Evolutionary conservation across 306 rosid species (phyloP), one percentile per base, ranked within the genome.

Genomic region (Morella rubra): DNA sequence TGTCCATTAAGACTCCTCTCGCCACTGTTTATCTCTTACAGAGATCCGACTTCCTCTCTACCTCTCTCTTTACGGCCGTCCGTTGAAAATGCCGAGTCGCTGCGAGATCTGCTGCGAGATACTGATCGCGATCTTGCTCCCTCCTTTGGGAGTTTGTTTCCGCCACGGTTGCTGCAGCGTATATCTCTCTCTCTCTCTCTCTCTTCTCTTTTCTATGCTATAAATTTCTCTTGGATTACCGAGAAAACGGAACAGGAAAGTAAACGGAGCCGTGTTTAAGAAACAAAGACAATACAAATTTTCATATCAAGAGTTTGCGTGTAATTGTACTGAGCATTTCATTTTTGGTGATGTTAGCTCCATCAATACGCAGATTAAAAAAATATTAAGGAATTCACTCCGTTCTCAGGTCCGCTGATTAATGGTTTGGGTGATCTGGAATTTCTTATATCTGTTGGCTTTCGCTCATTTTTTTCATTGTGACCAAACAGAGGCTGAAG

Each of bases 141-240:
- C 97, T 70, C 97, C 97, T 0, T 0, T 92, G 18, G 97, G 97
- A 2, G 97, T 92, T 72, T 92, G 97, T 80, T 74, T 92, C 52
- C 82, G 96, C 64, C 97, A 92, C 72, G 97, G 97, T 18, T 92
- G 97, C 75, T 92, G 97, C 87, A 92, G 80, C 27, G 99, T 92
- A 85, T 45, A 82, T 53, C 32, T 72, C 12, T 8, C 4, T 51
- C 22, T 70, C 61, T 13, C 47, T 20, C 69, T 32, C 59, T 59
- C 19, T 32, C 44, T 27, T 20, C 50, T 20, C 11, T 41, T 66
- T 52, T 2, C 16, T n/a, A 24, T 69, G 3, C 49, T 18, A 16
- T 47, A 15, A 16, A 13, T 46, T 44, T 55, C 76, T 81, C 19
- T 52, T 52, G 6, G 58, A 6, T 52, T 52, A 16, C 58, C 58